Evolutionary conservation across 768 basidiomycete species (phyloP), one percentile per base, ranked within the genome.

Genomic region (Lactarius sp.): DNA sequence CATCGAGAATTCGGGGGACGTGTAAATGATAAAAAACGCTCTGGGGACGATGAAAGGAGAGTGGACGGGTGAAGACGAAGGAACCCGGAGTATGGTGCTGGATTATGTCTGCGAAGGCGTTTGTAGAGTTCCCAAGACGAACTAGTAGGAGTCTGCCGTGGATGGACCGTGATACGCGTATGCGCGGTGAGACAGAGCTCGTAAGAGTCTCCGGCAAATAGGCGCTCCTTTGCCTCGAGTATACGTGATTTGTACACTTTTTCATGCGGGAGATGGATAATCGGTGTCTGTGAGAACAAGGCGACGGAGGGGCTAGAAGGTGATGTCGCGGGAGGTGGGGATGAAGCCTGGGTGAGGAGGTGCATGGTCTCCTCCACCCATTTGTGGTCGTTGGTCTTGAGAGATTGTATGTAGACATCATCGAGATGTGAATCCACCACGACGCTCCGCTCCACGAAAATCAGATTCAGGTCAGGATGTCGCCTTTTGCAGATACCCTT

Each of bases 111-210:
- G 36, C 92, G 86, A 42, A 97, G 81, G 49, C 72, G 72, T 69
- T 86, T 87, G 76, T 89, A 92, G 44, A 87, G 80, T 61, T 85
- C 81, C 90, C 90, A 92, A 13, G 88, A 87, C 2, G 83, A 79
- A 22, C 74, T 73, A 1, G 73, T 69, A 22, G 73, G 66, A 65
- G 52, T 66, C 13, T 47, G 57, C 55, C 47, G 44, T 58, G 52
- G 68, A 64, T 49, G 59, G 27, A 85, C 70, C 12, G 78, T 74
- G 55, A 92, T 78, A 41, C 73, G 80, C 20, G 89, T 90, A 13
- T 79, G 83, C 5, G 88, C 87, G 1, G 95, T 97, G 37, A 97
- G 77, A 67, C 94, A 97, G 41, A 98, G 81, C 72, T 98, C 95
- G 74, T 98, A 98, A 2, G 92, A 92, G 71, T 97, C 90, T 3